phyloP scores from a whole-genome alignment of 2,329 filamentous ascomycete genomes.

The Alternaria brassicae region DNA sequence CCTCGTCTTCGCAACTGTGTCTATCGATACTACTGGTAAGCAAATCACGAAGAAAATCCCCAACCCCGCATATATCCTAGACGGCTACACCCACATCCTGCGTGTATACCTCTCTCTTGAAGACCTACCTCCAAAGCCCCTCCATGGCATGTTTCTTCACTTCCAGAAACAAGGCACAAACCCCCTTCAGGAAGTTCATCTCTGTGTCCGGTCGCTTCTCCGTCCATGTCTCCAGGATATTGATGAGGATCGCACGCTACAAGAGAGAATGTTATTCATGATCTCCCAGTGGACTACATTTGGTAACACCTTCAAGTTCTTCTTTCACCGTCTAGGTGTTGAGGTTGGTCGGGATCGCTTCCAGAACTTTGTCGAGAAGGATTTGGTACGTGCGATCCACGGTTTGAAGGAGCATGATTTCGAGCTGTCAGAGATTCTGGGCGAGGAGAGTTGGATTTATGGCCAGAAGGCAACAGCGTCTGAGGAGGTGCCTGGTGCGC shows the following conservation, averaged over 20 bases:
- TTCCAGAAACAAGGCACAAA: neutral
- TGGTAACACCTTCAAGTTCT: conserved; percentile 9
- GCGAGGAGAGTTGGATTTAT: conserved; percentile 8
- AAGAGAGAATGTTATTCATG: neutral
- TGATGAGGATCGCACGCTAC: neutral
- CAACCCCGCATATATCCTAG: neutral
- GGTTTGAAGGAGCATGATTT: conserved; percentile 1
- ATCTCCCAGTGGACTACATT: neutral
- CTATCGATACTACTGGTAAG: neutral
- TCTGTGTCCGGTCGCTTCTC: conserved; percentile 11
- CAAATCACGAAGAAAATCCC: neutral
- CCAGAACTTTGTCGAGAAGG: conserved; percentile 5
- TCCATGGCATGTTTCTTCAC: neutral
- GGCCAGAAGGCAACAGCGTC: neutral
- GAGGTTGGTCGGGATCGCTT: neutral
- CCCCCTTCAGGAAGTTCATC: neutral
- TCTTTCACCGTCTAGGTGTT: neutral
- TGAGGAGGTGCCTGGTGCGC: neutral
- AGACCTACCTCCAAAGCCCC: neutral
- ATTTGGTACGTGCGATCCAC: neutral
- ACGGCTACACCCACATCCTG: neutral
- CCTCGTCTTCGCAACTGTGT: neutral
- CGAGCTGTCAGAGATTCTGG: conserved; percentile 8
- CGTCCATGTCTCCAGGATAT: conserved; percentile 10
- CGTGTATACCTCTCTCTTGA: conserved; percentile 3